A percentile compares a stretch with the other conserved stretches of the same genome.
phyloP scores from a whole-genome alignment of 352 stramenopile genomes.

The Phytopythium chamaehyphon region DNA sequence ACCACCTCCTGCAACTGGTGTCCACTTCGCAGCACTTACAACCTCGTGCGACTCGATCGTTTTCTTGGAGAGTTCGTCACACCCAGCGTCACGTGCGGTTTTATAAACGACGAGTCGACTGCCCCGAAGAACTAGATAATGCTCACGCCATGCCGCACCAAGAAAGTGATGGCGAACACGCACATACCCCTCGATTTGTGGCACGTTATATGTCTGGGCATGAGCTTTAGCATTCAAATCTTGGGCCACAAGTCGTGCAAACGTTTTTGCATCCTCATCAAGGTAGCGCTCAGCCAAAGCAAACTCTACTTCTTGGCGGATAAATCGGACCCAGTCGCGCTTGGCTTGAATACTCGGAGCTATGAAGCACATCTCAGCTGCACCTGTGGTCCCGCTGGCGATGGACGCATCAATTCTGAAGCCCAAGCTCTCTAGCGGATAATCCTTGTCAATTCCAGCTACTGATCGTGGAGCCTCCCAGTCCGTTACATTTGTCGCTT shows the following conservation, averaged over 20 bases:
- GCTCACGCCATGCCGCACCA: conserved; percentile 46
- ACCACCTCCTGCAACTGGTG: conserved; percentile 26
- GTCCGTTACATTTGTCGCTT: conserved; percentile 35
- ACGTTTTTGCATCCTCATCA: conserved; percentile 46
- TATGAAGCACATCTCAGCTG: conserved; percentile 29
- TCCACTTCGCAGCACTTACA: conserved; percentile 45
- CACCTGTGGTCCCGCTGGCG: conserved; percentile 4
- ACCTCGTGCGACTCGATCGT: conserved; percentile 49
- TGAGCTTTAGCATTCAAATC: conserved; percentile 20
- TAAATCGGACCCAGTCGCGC: conserved; percentile 42
- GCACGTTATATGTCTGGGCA: background rate
- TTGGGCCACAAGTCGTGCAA: conserved; percentile 44
- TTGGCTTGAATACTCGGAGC: conserved; percentile 30
- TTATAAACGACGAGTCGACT: conserved; percentile 30
- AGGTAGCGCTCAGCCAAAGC: conserved; percentile 50
- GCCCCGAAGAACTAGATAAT: conserved; percentile 35
- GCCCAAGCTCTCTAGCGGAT: conserved; percentile 21
- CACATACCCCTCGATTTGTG: conserved; percentile 29
- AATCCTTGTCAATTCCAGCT: conserved; percentile 12
- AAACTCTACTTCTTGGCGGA: conserved; percentile 63
- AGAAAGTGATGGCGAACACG: conserved; percentile 42
- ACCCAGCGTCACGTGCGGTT: conserved; percentile 22
- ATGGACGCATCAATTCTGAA: conserved; percentile 33
- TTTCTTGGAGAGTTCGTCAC: conserved; percentile 14
- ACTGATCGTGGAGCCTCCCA: conserved; percentile 26